Evolutionary conservation across 2,329 filamentous ascomycete species (phyloP), one percentile per base, ranked within the genome.

Genomic region (Aotearoamyces nothofagi): DNA sequence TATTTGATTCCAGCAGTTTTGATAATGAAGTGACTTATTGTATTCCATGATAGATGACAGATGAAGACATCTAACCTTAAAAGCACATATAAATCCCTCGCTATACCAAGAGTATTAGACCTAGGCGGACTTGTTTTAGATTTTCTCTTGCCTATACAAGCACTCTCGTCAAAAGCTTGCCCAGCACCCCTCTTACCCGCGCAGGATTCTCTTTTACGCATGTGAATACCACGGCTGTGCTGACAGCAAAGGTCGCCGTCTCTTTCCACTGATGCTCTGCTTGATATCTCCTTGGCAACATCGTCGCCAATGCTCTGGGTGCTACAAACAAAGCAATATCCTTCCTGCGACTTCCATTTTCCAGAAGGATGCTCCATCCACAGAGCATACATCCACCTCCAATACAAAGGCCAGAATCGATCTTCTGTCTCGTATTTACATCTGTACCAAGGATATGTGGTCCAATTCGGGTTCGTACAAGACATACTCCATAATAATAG

Each of bases 401-500:
- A 7, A 92, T 69, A 42, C 80, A 86, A 7, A 83, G 46, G 3
- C 74, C 74, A 5, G 59, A 52, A 34, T 77, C 70, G 33, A 76
- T 66, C 28, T 44, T 49, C 44, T 70, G 65, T 15, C 62, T 53
- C n/a, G n/a, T n/a, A n/a, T n/a, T n/a, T n/a, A n/a, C n/a, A n/a
- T n/a, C n/a, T n/a, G n/a, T n/a, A n/a, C n/a, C n/a, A n/a, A n/a
- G n/a, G 14, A 55, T 45, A 1, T 48, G 40, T 1, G 50, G 50
- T 34, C 69, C 61, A 11, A 47, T 57, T 16, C 79, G 65, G 2
- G 75, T 84, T 24, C 83, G 69, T 5, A 71, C 62, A 0, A 92
- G 67, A 47, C 83, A 92, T 3, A 92, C 78, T 15, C 78, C 74
- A 48, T 92, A 92, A 56, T 86, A 92, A 50, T 87, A 90, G 8